These are phyloP conservation scores for Tulasnella sp. DNA, from an alignment of 768 basidiomycete genomes.

Conservation along the genomic window DNA sequence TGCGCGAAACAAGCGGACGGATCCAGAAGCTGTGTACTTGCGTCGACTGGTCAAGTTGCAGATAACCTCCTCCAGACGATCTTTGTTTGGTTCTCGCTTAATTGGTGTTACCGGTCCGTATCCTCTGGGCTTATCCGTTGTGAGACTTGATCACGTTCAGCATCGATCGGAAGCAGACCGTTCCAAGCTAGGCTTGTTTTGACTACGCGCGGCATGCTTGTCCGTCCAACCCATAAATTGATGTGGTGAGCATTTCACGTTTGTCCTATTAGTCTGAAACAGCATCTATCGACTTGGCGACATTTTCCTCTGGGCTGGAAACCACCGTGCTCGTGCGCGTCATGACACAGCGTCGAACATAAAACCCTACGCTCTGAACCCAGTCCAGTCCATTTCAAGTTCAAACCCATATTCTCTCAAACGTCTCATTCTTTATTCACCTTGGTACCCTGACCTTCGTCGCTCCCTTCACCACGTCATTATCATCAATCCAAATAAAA, in stretches of 20 bases:
- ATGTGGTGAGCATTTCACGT: background rate
- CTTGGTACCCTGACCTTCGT: background rate
- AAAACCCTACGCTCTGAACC: background rate
- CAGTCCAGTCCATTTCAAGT: slow-evolving; percentile 3
- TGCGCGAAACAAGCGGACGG: background rate
- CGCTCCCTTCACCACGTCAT: background rate
- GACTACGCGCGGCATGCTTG: background rate
- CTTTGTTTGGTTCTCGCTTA: background rate
- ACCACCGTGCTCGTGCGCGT: background rate
- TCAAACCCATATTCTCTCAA: background rate
- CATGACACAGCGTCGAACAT: background rate
- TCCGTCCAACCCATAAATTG: background rate
- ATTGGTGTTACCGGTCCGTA: background rate
- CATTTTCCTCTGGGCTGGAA: background rate
- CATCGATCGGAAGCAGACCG: too few species aligned
- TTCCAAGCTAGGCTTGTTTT: background rate
- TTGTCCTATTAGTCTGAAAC: background rate
- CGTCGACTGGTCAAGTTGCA: background rate
- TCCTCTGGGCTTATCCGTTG: too few species aligned
- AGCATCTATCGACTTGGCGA: background rate
- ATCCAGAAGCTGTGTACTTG: background rate
- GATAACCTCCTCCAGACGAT: background rate
- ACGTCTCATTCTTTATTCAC: background rate
- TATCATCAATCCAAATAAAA: background rate
- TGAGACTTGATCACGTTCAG: too few species aligned